Conservation (phyloP, 805 yeast species). For the Candida anglica region DNA sequence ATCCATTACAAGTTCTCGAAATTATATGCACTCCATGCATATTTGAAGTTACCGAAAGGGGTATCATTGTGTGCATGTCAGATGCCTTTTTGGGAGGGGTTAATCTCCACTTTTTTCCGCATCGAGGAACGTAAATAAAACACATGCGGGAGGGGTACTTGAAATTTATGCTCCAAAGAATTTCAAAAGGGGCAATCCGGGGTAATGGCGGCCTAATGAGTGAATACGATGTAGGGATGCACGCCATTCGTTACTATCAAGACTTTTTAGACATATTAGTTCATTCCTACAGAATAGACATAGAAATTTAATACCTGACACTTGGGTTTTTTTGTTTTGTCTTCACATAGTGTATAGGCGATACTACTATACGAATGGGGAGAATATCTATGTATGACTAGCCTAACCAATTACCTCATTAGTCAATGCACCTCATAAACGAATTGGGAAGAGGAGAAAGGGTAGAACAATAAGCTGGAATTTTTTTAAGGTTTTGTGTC, state of each 20-base stretch:
- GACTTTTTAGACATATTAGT: too few species aligned
- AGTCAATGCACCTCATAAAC: constrained; percentile 4
- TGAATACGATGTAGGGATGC: too few species aligned
- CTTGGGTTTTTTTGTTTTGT: too few species aligned
- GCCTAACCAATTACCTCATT: constrained; percentile 1
- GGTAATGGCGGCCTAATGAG: too few species aligned
- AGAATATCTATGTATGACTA: too few species aligned
- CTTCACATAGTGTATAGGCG: too few species aligned
- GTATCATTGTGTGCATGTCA: constrained; percentile 5
- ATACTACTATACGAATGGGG: too few species aligned
- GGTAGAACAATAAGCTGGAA: constrained; percentile 1
- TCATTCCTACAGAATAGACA: too few species aligned
- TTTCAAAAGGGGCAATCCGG: constrained; percentile 1
- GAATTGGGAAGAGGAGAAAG: constrained; percentile 7
- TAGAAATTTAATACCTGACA: too few species aligned
- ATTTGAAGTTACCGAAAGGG: constrained; percentile 2
- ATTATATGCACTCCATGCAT: too few species aligned
- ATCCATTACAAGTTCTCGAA: too few species aligned
- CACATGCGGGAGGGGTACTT: constrained; percentile 5
- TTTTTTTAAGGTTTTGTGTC: not conserved
- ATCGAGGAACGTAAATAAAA: constrained; percentile 1
- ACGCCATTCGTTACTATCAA: too few species aligned
- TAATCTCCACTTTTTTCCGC: constrained; percentile 3
- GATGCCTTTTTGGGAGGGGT: constrained; percentile 3
- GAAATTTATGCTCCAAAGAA: not conserved